Base-by-base conservation (phyloP, 768 basidiomycete genomes). In the Lactarius akahatsu region DNA sequence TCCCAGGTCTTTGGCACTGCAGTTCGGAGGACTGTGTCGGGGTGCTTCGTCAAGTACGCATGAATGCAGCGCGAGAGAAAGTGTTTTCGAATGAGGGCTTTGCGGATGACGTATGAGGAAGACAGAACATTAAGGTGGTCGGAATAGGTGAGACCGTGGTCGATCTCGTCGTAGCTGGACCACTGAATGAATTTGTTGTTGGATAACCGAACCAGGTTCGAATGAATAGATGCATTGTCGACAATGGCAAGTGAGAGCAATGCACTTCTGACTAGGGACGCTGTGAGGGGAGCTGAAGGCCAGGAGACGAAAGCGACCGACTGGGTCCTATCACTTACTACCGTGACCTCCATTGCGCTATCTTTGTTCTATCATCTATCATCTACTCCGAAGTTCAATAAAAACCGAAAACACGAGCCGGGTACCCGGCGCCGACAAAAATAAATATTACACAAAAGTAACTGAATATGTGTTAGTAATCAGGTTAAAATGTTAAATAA, bases 41-140 rank as follows among this genome's bases (percentile, higher is more conserved):
- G 81, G 73, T 86, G 79, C 78, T 98, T 98, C 50, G 81, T 85
- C 57, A 88, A 73, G 76, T 92, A 94, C 20, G 85, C 83, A 52
- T 82, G 83, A 23, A 94, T 83, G 59, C 86, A 87, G 40, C 85
- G 84, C 4, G 94, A 89, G 3, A 99, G 82, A 74, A 89, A 95
- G 73, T 97, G 94, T 76, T 98, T 98, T 62, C 97, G 86, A 69
- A 98, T 98, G 62, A 99, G 82, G 41, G 90, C 89, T 76, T 98
- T 97, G 66, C 96, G 85, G 73, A 96, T 94, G 16, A 86, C 89
- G 74, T 95, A 96, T 41, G 88, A 89, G 10, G 92, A 96, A 0
- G 92, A 84, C 40, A 95, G 81, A 43, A 87, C 82, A 23, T 73
- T 72, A 28, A 78, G 71, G 13, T 82, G 82, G 54, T 82, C 73